phyloP scores from a whole-genome alignment of 331 rosid species.

The Malus hybrid region DNA sequence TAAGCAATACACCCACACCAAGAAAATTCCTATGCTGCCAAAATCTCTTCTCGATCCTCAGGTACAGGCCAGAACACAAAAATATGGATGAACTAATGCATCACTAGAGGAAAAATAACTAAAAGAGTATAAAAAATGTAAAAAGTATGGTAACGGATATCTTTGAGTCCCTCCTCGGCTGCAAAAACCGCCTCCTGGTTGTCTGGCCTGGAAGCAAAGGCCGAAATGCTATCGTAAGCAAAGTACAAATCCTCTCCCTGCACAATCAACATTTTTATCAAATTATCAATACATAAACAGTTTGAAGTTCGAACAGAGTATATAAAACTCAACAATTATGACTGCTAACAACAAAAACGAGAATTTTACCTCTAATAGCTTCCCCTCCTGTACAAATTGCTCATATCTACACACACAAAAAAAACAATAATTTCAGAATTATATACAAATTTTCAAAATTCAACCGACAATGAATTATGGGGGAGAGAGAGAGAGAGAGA shows the following conservation, averaged over 20 bases:
- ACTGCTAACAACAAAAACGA: background rate
- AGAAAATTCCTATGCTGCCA: background rate
- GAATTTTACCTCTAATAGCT: conserved; percentile 61
- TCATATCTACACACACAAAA: conserved; percentile 40
- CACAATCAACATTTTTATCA: background rate
- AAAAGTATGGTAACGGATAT: conserved; percentile 40
- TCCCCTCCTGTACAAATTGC: conserved; percentile 73
- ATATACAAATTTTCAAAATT: background rate
- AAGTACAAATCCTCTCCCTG: conserved; percentile 91
- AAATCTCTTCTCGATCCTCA: background rate
- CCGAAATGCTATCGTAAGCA: conserved; percentile 83
- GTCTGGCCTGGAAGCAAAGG: conserved; percentile 74
- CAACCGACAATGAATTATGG: background rate
- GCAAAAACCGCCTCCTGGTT: conserved; percentile 89
- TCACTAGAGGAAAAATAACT: background rate
- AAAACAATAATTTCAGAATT: background rate
- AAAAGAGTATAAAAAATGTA: background rate
- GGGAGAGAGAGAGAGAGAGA: conserved; percentile 10
- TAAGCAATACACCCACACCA: background rate
- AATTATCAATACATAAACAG: background rate
- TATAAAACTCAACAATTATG: background rate
- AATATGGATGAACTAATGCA: background rate
- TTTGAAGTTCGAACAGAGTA: background rate
- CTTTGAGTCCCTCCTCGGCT: conserved; percentile 76
- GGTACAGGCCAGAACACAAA: background rate